Evolutionary conservation across 768 basidiomycete species (phyloP).

Genomic region (Rhodotorula kratochvilovae): DNA sequence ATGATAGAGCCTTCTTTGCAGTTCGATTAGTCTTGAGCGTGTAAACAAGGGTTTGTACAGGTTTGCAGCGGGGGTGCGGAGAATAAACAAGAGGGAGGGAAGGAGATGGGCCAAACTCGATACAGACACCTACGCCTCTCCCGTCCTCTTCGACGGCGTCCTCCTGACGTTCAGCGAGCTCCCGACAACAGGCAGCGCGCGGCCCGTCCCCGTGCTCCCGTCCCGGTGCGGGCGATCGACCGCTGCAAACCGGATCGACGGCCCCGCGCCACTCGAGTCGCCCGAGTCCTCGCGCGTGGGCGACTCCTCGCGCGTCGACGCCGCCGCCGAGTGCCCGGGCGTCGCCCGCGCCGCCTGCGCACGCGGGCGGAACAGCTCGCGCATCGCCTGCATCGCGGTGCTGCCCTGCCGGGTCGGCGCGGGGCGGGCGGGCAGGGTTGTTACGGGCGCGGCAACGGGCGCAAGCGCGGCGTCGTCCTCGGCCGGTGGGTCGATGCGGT

Average conservation of each 20-base stretch:
- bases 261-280: not conserved
- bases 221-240: slow-evolving; percentile 22
- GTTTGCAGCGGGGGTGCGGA: too few relatives aligned
- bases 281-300: slow-evolving; percentile 12
- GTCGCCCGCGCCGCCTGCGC: not conserved
- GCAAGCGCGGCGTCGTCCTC: slow-evolving; percentile 17
- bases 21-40: too few relatives aligned
- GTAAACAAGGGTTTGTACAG: too few relatives aligned
- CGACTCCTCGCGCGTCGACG: not conserved
- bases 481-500: slow-evolving; percentile 11
- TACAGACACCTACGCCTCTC: not conserved
- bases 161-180: slow-evolving; percentile 24
- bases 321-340: not conserved
- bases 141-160: slow-evolving; percentile 13
- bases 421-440: not conserved
- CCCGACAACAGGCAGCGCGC: slow-evolving; percentile 33
- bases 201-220: slow-evolving; percentile 8
- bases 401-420: slow-evolving; percentile 1
- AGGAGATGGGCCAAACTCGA: not conserved
- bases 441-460: not conserved
- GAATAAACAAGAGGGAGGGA: not conserved
- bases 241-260: slow-evolving; percentile 29
- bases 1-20: too few relatives aligned
- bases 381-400: slow-evolving; percentile 19
- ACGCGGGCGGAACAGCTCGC: slow-evolving; percentile 11